Base-by-base conservation (phyloP, 352 stramenopile genomes). In the Pythium insidiosum region DNA sequence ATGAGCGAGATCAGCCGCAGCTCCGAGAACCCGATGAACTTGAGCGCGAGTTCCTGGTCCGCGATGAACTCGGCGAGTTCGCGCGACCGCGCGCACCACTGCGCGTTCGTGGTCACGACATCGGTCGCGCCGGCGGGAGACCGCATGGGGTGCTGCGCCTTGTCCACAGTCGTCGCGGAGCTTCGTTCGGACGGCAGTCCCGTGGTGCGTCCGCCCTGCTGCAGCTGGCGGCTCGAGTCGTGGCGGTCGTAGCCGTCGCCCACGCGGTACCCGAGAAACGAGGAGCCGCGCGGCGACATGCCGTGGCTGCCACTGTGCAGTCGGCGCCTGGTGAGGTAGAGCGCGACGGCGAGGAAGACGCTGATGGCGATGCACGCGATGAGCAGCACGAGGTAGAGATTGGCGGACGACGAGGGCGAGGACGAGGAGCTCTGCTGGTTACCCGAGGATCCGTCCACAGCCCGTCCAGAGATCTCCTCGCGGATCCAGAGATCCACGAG, bases 401-500 rank as follows among this genome's bases (percentile, higher is more conserved):
- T 50, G 18, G 37, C 12, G 21, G 19, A n/a, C 34, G 34, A 13
- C 28, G 28, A 33, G 28, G 28, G 28, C 9, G 9, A 9, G 28
- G 15, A 13, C 9, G 28, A 13, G 28, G 9, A 9, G 9, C 15
- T 15, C 9, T 33, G 9, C 9, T 15, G 9, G 15, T 33, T 33
- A 13, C 28, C 28, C 9, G 9, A 13, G 28, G 9, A 9, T 13
- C 28, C 28, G 28, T 15, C 28, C 9, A 48, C 45, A 6, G 18
- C n/a, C 19, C 35, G 37, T 20, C 30, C 18, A 1, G 21, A 9
- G 5, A 39, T 9, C 19, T 58, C 43, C 18, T 58, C 26, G 7
- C 13, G 25, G 38, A 58, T 36, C 50, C 50, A 58, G 15, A 58
- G 30, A 39, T 58, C 50, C 29, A 58, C 50, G 25, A 58, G 47